These are phyloP conservation scores for Fusarium brevicatenulatum DNA, from an alignment of 2,329 filamentous ascomycete genomes.

Conservation along the genomic window DNA sequence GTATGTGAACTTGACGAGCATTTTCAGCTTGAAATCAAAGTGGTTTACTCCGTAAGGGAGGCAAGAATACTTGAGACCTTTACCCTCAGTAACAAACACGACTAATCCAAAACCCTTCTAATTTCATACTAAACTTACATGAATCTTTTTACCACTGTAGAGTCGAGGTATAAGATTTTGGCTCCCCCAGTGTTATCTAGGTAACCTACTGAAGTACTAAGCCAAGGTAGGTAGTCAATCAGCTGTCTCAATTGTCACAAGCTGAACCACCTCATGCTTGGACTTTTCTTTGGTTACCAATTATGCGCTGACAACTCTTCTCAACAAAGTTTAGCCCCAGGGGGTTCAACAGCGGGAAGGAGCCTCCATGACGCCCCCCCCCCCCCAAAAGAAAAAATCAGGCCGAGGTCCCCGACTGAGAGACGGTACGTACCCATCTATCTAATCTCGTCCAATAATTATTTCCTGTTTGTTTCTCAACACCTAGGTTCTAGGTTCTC, in stretches of 20 bases:
- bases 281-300: background rate
- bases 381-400: constrained; percentile 5
- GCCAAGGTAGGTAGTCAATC: background rate
- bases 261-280: background rate
- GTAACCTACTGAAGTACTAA: no score
- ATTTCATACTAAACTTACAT: background rate
- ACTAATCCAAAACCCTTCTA: background rate
- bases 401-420: constrained; percentile 19
- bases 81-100: background rate
- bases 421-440: constrained; percentile 20
- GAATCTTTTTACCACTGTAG: background rate
- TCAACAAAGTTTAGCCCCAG: constrained; percentile 9
- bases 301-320: background rate
- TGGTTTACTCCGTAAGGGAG: background rate
- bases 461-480: constrained; percentile 26
- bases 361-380: background rate
- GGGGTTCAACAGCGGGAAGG: background rate
- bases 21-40: background rate
- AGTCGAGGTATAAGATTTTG: background rate
- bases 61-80: background rate
- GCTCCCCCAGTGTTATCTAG: background rate
- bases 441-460: constrained; percentile 23
- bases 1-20: background rate
- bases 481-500: no score
- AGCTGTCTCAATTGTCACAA: constrained; percentile 2